Evolutionary conservation across 306 rosid species (phyloP).

Genomic region (Mimosa pudica): DNA sequence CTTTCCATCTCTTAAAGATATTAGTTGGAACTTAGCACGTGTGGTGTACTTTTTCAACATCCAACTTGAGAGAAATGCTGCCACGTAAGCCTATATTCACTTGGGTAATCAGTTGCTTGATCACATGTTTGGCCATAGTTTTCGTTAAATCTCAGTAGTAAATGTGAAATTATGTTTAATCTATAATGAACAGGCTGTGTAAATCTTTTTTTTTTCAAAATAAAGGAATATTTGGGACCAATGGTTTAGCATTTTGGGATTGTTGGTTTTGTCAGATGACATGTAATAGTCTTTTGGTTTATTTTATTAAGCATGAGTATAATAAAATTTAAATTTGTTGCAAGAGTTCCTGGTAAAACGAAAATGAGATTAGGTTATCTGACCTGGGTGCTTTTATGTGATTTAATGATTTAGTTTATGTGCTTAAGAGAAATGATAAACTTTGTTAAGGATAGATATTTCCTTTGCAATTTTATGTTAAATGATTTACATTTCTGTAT

Average conservation of each 20-base stretch:
- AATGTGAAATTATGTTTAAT: conserved; percentile 9
- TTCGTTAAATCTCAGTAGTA: neutral
- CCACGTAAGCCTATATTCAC: conserved; percentile 72
- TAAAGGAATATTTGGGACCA: conserved; percentile 5
- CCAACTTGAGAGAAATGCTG: conserved; percentile 89
- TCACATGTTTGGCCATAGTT: conserved; percentile 22
- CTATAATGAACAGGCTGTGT: conserved; percentile 6
- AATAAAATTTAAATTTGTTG: neutral
- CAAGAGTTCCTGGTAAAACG: neutral
- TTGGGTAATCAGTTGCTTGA: conserved; percentile 27
- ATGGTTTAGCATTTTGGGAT: conserved; percentile 11
- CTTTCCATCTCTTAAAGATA: conserved; percentile 70
- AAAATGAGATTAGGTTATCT: neutral
- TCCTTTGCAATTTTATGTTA: neutral
- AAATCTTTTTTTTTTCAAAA: conserved; percentile 11
- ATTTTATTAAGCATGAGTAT: neutral
- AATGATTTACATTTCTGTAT: conserved; percentile 5
- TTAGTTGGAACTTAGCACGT: conserved; percentile 77
- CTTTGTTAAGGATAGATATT: neutral
- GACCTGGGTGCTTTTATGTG: neutral
- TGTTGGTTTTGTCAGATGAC: neutral
- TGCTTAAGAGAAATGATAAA: neutral
- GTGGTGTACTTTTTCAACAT: conserved; percentile 74
- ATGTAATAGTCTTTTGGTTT: neutral
- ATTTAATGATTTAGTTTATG: neutral